Evolutionary conservation across 2,329 filamentous ascomycete species (phyloP).

Genomic region (Xylaria hypoxylon): DNA sequence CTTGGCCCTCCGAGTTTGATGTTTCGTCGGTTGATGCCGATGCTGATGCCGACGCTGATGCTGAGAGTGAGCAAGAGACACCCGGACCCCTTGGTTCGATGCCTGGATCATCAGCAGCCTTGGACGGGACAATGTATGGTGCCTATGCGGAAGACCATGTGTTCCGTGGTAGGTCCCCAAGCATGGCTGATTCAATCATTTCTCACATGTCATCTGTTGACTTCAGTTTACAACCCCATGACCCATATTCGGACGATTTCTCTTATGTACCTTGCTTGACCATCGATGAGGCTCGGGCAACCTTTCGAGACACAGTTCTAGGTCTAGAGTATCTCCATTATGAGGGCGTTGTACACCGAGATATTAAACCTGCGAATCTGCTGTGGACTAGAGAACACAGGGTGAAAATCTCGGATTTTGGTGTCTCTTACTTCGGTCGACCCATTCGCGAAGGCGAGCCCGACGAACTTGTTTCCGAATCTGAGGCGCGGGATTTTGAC

Average conservation of each 20-base stretch:
- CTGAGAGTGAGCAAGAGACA: constrained; percentile 65
- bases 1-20: constrained; percentile 53
- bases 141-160: constrained; percentile 70
- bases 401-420: constrained; percentile 98
- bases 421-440: constrained; percentile 94
- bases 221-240: constrained; percentile 67
- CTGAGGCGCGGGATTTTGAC: constrained; percentile 87
- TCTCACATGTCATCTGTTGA: constrained; percentile 76
- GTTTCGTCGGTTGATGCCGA: constrained; percentile 49
- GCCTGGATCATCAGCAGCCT: constrained; percentile 64
- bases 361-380: constrained; percentile 91
- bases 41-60: constrained; percentile 63
- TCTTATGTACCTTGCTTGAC: constrained; percentile 95
- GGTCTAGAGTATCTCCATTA: constrained; percentile 94
- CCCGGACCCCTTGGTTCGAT: constrained; percentile 65
- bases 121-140: constrained; percentile 84
- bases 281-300: constrained; percentile 80
- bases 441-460: constrained; percentile 85
- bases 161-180: constrained; percentile 77
- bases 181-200: constrained; percentile 81
- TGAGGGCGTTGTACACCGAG: constrained; percentile 84
- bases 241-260: constrained; percentile 84
- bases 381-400: constrained; percentile 85
- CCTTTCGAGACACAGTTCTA: constrained; percentile 92
- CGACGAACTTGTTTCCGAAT: constrained; percentile 79